Evolutionary conservation across 169 alveolate genomes (phyloP).

Genomic region (Cryptosporidium sp.): DNA sequence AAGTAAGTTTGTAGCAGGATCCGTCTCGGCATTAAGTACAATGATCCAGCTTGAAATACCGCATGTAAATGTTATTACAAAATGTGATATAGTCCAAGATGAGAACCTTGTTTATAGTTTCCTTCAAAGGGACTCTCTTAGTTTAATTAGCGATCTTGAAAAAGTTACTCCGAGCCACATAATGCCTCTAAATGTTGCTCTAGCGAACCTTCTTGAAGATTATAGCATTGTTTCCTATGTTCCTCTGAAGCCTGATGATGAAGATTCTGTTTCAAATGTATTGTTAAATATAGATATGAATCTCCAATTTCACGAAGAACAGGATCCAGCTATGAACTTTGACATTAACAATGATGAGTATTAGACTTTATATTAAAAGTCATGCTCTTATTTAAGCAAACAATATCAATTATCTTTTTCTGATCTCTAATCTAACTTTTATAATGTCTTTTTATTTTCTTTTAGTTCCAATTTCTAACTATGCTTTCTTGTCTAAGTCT

Average conservation of each 20-base stretch:
- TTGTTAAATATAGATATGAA: slow-evolving; percentile 55
- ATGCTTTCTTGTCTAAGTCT: too few relatives aligned
- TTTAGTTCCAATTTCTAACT: neutral
- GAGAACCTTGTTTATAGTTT: slow-evolving; percentile 65
- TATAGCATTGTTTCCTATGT: slow-evolving; percentile 66
- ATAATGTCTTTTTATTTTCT: too few relatives aligned
- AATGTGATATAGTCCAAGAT: slow-evolving; percentile 92
- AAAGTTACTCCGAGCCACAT: slow-evolving; percentile 63
- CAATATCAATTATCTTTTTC: neutral
- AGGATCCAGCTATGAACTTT: slow-evolving; percentile 54
- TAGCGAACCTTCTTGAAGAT: slow-evolving; percentile 66
- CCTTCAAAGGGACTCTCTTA: slow-evolving; percentile 52
- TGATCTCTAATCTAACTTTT: neutral
- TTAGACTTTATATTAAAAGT: neutral
- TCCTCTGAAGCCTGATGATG: slow-evolving; percentile 62
- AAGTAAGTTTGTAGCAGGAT: slow-evolving; percentile 93
- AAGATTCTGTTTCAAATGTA: slow-evolving; percentile 47
- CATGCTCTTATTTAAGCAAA: neutral
- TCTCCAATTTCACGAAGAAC: slow-evolving; percentile 62
- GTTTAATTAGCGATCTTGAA: slow-evolving; percentile 41
- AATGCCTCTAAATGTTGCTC: slow-evolving; percentile 65
- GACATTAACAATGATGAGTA: slow-evolving; percentile 27
- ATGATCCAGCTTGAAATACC: slow-evolving; percentile 96
- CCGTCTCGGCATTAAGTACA: slow-evolving; percentile 93
- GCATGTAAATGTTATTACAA: slow-evolving; percentile 94